phyloP scores from a whole-genome alignment of 495 filamentous ascomycete species.

The Penicillium parvum region DNA sequence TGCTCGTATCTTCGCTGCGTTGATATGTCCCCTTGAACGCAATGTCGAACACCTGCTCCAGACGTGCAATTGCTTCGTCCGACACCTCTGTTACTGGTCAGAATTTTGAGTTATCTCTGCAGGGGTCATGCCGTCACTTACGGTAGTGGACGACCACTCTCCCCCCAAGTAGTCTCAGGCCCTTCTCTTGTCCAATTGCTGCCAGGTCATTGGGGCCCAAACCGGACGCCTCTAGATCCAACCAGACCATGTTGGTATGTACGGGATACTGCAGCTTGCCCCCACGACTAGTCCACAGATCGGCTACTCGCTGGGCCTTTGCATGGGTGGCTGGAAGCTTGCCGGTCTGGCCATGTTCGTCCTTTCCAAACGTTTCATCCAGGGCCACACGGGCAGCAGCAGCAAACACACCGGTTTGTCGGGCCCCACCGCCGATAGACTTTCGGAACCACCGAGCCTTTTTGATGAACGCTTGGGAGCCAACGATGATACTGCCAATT shows the following conservation, averaged over 20 bases:
- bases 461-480: constrained; percentile 59
- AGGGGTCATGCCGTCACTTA: constrained; percentile 21
- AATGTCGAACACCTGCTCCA: constrained; percentile 39
- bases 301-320: constrained; percentile 60
- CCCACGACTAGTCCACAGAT: constrained; percentile 56
- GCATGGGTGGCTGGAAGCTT: constrained; percentile 57
- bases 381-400: constrained; percentile 45
- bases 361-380: constrained; percentile 59
- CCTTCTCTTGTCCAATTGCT: constrained; percentile 36
- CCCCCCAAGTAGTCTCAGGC: constrained; percentile 34
- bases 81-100: constrained; percentile 43
- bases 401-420: constrained; percentile 58
- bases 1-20: constrained; percentile 34
- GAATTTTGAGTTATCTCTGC: constrained; percentile 6
- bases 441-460: constrained; percentile 78
- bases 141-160: constrained; percentile 46
- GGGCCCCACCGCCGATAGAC: constrained; percentile 74
- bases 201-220: constrained; percentile 40
- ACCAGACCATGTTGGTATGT: constrained; percentile 94
- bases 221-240: constrained; percentile 60
- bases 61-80: constrained; percentile 35
- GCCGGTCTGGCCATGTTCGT: constrained; percentile 57
- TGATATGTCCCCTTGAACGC: constrained; percentile 36
- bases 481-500: constrained; percentile 75
- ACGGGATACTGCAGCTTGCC: constrained; percentile 40